Evolutionary conservation across 108 stramenopile species (phyloP).

Genomic region (Fistulifera solaris): DNA sequence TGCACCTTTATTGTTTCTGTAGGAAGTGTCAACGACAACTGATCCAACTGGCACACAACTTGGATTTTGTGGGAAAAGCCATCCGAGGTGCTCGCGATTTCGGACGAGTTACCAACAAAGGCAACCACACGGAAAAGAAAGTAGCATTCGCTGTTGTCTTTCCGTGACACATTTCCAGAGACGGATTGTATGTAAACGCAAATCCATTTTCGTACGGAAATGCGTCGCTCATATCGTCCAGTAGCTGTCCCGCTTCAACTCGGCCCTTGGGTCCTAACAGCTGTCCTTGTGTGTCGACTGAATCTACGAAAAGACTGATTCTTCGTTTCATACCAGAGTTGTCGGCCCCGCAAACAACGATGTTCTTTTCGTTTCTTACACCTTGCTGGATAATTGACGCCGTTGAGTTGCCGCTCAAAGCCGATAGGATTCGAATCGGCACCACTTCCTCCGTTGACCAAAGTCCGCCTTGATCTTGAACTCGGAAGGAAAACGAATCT

Average conservation of each 20-base stretch:
- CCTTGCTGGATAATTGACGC: neutral
- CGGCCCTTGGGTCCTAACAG: too few species aligned
- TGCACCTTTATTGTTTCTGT: neutral
- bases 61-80: neutral
- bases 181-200: conserved; percentile 5
- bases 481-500: conserved; percentile 33
- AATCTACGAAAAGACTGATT: conserved; percentile 4
- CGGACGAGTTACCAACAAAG: conserved; percentile 2
- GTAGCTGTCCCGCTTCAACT: too few species aligned
- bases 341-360: neutral
- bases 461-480: conserved; percentile 19
- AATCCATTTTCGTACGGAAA: neutral
- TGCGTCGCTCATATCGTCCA: neutral
- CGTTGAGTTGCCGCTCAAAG: conserved; percentile 3
- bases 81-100: conserved; percentile 18
- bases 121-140: conserved; percentile 20
- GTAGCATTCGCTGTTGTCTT: conserved; percentile 1
- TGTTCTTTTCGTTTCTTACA: neutral
- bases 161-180: conserved; percentile 2
- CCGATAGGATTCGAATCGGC: conserved; percentile 13
- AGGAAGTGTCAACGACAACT: neutral
- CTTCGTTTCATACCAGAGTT: neutral
- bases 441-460: conserved; percentile 25
- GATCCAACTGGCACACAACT: neutral
- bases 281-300: neutral